Conservation (phyloP, 352 stramenopile genomes). For the Lagenidium giganteum region DNA sequence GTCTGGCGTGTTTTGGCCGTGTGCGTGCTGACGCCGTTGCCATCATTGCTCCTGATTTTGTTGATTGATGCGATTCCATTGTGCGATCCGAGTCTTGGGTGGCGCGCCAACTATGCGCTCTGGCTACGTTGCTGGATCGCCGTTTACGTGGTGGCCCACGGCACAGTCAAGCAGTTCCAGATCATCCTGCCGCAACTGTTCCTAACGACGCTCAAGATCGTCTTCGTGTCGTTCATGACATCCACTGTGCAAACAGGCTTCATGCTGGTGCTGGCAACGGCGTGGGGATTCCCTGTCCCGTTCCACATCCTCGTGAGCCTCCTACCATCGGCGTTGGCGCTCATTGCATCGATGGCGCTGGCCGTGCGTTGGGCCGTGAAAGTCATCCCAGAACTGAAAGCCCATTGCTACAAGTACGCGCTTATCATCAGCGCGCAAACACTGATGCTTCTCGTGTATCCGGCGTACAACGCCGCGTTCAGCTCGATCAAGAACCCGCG, state of each 20-base stretch:
- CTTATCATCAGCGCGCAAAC: constrained; percentile 6
- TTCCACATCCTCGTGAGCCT: no score
- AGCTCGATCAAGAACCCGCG: not conserved
- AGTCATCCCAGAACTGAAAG: no score
- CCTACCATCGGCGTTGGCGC: no score
- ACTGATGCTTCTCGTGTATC: constrained; percentile 13
- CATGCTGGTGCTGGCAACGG: constrained; percentile 3
- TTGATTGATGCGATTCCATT: constrained; percentile 1
- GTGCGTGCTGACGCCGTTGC: constrained; percentile 8
- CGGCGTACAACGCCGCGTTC: constrained; percentile 12
- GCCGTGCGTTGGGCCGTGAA: no score
- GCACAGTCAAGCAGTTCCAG: constrained; percentile 2
- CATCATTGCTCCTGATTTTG: constrained; percentile 1
- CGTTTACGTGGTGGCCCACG: not conserved
- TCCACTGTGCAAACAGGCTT: no score
- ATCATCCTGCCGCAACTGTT: constrained; percentile 1
- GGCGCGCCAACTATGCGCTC: constrained; percentile 1
- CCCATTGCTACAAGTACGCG: no score
- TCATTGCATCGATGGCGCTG: no score
- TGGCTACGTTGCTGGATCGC: constrained; percentile 3
- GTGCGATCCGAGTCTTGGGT: constrained; percentile 6
- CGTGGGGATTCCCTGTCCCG: constrained; percentile 10
- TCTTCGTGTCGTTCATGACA: not conserved
- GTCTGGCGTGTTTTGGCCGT: constrained; percentile 1
- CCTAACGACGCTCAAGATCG: not conserved